A percentile compares a stretch with the other conserved stretches of the same genome.
These are phyloP conservation scores for Fistulina hepatica DNA, from an alignment of 1,284 basidiomycete species.

Conservation along the genomic window DNA sequence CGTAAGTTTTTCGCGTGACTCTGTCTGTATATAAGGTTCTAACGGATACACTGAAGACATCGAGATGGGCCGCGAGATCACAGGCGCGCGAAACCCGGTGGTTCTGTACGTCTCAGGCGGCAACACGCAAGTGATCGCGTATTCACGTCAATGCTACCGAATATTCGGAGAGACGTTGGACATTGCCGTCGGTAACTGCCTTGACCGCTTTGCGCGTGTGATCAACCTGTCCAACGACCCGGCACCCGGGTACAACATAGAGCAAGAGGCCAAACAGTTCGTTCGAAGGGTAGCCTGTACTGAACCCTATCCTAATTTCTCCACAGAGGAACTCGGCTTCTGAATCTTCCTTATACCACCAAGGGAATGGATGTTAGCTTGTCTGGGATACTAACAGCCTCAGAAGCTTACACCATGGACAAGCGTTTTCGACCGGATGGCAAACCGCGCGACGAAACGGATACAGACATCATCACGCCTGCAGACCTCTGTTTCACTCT, in stretches of 20 bases:
- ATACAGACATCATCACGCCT: slow-evolving; percentile 74
- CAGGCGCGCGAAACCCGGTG: slow-evolving; percentile 89
- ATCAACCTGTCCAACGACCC: slow-evolving; percentile 95
- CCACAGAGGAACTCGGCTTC: slow-evolving; percentile 64
- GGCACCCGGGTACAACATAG: slow-evolving; percentile 97
- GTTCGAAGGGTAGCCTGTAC: slow-evolving; percentile 11
- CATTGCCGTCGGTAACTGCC: slow-evolving; percentile 97
- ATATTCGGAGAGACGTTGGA: slow-evolving; percentile 99
- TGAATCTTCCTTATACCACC: slow-evolving; percentile 88
- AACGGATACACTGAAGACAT: slow-evolving; percentile 72
- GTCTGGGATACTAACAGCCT: slow-evolving; percentile 84
- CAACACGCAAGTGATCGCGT: slow-evolving; percentile 99
- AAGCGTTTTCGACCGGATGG: slow-evolving; percentile 53
- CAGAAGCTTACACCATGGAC: slow-evolving; percentile 81
- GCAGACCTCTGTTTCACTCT: slow-evolving; percentile 95
- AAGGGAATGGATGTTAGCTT: slow-evolving; percentile 99
- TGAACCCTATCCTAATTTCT: neutral
- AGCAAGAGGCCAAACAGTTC: slow-evolving; percentile 87
- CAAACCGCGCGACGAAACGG: slow-evolving; percentile 27
- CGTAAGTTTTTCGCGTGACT: slow-evolving; percentile 47
- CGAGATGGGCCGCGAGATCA: slow-evolving; percentile 97
- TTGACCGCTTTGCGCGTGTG: slow-evolving; percentile 96
- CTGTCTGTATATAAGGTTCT: slow-evolving; percentile 1
- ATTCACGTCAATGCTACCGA: slow-evolving; percentile 92
- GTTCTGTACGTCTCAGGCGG: slow-evolving; percentile 98